Percentiles rank a stretch among this genome's conserved stretches.
Evolutionary conservation across 1,284 basidiomycete species (phyloP).

Genomic region (Somion occarium): DNA sequence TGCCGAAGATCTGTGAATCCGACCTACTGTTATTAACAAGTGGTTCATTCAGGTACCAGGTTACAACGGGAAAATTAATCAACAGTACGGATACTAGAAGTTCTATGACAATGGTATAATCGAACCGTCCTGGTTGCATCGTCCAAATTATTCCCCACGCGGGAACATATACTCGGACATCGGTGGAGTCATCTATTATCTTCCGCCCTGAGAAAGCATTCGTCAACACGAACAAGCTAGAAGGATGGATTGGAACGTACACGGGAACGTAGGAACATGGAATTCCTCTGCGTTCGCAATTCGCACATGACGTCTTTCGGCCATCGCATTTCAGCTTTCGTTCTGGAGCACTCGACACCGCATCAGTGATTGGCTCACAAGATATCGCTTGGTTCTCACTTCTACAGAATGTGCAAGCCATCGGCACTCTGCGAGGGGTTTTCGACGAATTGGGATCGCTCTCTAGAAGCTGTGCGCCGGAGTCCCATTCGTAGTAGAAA

Average conservation of each 20-base stretch:
- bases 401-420: constrained; percentile 17
- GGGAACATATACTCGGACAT: neutral
- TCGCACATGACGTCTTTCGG: constrained; percentile 11
- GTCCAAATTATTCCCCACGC: neutral
- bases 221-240: neutral
- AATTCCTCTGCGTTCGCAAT: constrained; percentile 14
- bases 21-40: neutral
- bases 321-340: constrained; percentile 18
- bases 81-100: neutral
- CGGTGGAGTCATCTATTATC: constrained; percentile 1
- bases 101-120: neutral
- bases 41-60: neutral
- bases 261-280: constrained; percentile 16
- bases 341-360: constrained; percentile 9
- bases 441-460: constrained; percentile 5
- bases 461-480: constrained; percentile 4
- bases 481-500: constrained; percentile 7
- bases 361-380: constrained; percentile 1
- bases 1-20: neutral
- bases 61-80: neutral
- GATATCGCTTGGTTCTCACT: constrained; percentile 10
- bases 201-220: neutral
- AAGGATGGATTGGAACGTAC: constrained; percentile 7
- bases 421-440: constrained; percentile 14
- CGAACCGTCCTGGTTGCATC: neutral